These are phyloP conservation scores for Chaetomium sp. DNA, from an alignment of 2,329 filamentous ascomycete genomes.

Conservation along the genomic window DNA sequence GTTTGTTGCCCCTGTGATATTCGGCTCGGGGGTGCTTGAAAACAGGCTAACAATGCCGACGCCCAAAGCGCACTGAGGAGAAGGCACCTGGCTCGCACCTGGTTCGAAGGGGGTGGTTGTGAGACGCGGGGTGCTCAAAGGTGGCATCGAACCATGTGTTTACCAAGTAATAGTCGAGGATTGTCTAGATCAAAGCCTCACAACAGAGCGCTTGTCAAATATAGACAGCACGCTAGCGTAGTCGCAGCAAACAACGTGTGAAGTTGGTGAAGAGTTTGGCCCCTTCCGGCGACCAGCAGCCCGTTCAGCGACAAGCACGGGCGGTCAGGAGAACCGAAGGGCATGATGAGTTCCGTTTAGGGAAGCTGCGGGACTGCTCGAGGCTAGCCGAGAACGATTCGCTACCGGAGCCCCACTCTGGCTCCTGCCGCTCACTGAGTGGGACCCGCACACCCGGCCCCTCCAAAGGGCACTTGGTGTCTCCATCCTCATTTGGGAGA, in stretches of 20 bases:
- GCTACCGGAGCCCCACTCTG: background rate
- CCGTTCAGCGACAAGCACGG: background rate
- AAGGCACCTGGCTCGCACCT: background rate
- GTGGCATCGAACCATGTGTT: background rate
- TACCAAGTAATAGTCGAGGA: background rate
- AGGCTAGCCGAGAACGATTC: slow-evolving; percentile 15
- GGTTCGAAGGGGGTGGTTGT: background rate
- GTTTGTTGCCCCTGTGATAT: background rate
- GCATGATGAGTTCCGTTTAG: background rate
- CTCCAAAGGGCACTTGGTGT: slow-evolving; percentile 13
- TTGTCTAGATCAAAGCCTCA: background rate
- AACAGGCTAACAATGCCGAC: background rate
- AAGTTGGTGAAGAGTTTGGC: background rate
- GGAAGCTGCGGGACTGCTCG: background rate
- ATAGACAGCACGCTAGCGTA: background rate
- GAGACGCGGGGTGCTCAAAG: slow-evolving; percentile 6
- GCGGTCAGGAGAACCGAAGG: background rate
- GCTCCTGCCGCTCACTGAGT: background rate
- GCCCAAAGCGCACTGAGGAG: slow-evolving; percentile 7
- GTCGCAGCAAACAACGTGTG: slow-evolving; percentile 10
- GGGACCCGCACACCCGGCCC: slow-evolving; percentile 9
- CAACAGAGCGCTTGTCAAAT: slow-evolving; percentile 13
- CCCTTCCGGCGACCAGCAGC: background rate
- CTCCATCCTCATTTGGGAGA: slow-evolving; percentile 18
- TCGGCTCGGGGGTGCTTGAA: background rate